Evolutionary conservation across 1,284 basidiomycete genomes (phyloP), one percentile per base, ranked within the genome.

Genomic region (Gymnopus androsaceus): DNA sequence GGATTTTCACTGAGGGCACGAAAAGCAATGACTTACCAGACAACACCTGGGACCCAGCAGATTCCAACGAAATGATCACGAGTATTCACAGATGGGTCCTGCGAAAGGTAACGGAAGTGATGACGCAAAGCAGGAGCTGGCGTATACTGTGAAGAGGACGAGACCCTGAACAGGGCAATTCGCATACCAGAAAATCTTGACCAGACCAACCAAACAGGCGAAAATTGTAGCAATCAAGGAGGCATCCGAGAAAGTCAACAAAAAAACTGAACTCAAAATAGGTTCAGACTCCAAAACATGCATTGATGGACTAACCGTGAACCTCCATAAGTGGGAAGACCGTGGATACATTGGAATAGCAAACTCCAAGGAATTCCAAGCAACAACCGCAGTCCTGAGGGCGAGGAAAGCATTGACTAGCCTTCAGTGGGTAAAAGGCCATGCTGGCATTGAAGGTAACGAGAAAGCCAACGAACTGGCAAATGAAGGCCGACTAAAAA

Each of bases 171-270:
- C 49, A 17, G n/a, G 19, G 48, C 58, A 11, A 37, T 63, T 0
- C n/a, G 62, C 41, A 41, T 69, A 3, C 66, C 64, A 2, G 33
- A 38, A 0, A n/a, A 48, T 4, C 23, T 51, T 0, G 17, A 27
- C 0, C 63, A 64, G 28, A 58, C 65, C 3, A 69, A 67, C 54
- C 64, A 68, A 51, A 55, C 52, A 0, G 67, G 64, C 0, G 67
- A 67, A n/a, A 66, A 28, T 45, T 6, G n/a, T 45, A 12, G 28
- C 6, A 3, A 25, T 17, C 4, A 40, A 40, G 23, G 8, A 3
- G 2, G 37, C 37, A 21, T n/a, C 17, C 5, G 37, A 17, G 7
- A 40, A n/a, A 19, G n/a, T 17, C 3, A 21, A 17, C n/a, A 6
- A 5, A 4, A 19, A 3, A 40, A 40, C 9, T 7, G 4, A 19